Evolutionary conservation across 208 protist species (phyloP), one percentile per base, ranked within the genome.

Genomic region (Leishmania tropica): DNA sequence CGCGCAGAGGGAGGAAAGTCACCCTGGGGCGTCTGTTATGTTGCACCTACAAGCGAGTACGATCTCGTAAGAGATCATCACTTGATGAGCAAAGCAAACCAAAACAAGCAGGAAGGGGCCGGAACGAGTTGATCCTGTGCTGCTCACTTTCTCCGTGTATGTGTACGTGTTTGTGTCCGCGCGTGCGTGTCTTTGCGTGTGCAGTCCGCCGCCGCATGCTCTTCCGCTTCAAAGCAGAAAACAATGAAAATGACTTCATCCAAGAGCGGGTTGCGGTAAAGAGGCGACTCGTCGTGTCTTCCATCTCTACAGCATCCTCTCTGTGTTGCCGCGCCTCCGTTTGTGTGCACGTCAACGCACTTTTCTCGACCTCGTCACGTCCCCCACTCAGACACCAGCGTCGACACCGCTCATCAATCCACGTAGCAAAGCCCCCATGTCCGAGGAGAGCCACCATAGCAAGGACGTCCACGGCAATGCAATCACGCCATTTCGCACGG

Each of bases 381-480:
- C 10, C 28, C 37, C 10, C 31, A 13, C 56, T 10, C n/a, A 5
- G 40, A 42, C 62, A 68, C 62, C 19, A 40, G 62, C 11, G 15
- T 68, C 31, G 62, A 68, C 42, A 31, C 21, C 60, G 21, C 28
- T 54, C 60, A 8, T 73, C 47, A 7, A 17, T 11, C 17, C 11
- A 8, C 13, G 35, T 11, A 42, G 31, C 2, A 67, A 3, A 21
- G 17, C 54, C 35, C 21, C 42, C n/a, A 76, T 84, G 76, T 81
- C 73, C 3, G 78, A 80, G 37, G 79, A 79, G 5, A 87, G 70
- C 35, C 79, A 78, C 37, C 45, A 83, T 48, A 76, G 68, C 65
- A 87, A 83, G 70, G 80, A 81, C 73, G 71, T 10, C 28, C 62
- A 64, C 45, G 60, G 65, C 35, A 78, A 83, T 62, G 67, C 60